Evolutionary conservation across 176 grass and related monocot genomes (phyloP), one percentile per base, ranked within the genome.

Genomic region (Hsuehochloa calcarea): DNA sequence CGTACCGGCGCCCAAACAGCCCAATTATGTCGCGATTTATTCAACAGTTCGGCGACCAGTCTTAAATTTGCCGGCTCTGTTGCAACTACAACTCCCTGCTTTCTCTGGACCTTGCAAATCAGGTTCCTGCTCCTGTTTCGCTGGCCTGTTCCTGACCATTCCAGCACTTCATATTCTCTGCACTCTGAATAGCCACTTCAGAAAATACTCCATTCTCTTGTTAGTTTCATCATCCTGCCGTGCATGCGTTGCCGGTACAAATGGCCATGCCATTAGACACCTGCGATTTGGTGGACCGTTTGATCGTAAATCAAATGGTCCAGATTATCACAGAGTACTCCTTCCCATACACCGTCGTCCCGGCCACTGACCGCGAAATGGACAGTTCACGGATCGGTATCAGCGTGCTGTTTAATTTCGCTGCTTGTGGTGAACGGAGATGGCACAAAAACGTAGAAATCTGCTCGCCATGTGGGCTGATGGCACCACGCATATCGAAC

Each of bases 1-100:
- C 1, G 70, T 70, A 89, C 31, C 87, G 60, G 77, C 69, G 59
- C 55, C 50, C 39, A 17, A 66, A 52, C 70, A 69, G n/a, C 65
- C 35, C 65, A 76, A 85, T 89, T 68, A 80, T 51, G 69, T 31
- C 15, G 37, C 29, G 38, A 6, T 4, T 17, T 14, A 6, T 6
- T 78, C 68, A 49, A 43, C 76, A 26, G 54, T 14, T 27, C 40
- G 13, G 20, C 29, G 31, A 73, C 4, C 34, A 39, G 0, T 50
- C 5, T 56, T 31, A 12, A 62, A 37, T 45, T 52, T 70, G 80
- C 31, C 43, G 80, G 43, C 65, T 71, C 61, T 12, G 68, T 19
- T 27, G 58, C 77, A 7, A 16, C 23, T 5, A 5, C 27, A 10
- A 7, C 50, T 34, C 27, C 27, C 14, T 7, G 44, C 63, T 79